A percentile compares a stretch with the other conserved stretches of the same genome.
These are phyloP conservation scores for Clarireedia sp. DNA, from an alignment of 2,329 filamentous ascomycete species.

Conservation along the genomic window DNA sequence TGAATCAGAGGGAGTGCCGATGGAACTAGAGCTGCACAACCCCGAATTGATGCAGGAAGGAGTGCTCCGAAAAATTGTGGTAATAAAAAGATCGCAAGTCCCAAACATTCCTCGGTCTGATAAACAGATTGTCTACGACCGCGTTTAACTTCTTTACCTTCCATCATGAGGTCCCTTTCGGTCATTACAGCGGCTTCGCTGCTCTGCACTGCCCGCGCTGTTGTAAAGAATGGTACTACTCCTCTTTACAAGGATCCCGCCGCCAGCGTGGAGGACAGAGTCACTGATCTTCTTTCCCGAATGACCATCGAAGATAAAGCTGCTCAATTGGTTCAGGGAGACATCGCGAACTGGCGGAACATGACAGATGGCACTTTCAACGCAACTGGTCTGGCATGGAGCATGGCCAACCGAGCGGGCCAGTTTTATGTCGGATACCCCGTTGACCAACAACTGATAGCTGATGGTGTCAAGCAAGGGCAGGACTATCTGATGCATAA, in stretches of 20 bases:
- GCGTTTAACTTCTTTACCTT: not conserved
- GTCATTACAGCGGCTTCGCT: not conserved
- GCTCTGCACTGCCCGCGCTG: not conserved
- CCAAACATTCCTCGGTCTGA: not conserved
- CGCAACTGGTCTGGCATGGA: conserved; percentile 55
- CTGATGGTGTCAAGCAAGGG: conserved; percentile 52
- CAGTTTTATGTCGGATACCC: conserved; percentile 66
- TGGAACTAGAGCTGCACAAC: not conserved
- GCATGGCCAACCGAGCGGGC: conserved; percentile 44
- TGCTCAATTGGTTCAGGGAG: conserved; percentile 60
- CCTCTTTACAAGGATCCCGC: conserved; percentile 56
- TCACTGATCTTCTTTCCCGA: conserved; percentile 58
- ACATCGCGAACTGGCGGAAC: conserved; percentile 68
- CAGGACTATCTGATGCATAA: conserved; percentile 63
- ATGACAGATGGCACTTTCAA: conserved; percentile 60
- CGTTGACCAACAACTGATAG: conserved; percentile 54
- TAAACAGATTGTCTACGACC: not conserved
- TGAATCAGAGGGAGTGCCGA: not conserved
- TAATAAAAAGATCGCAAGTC: not conserved
- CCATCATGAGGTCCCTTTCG: conserved; percentile 5
- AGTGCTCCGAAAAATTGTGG: conserved; percentile 3
- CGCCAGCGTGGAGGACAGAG: conserved; percentile 54
- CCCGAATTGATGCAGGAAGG: not conserved
- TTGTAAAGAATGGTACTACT: conserved; percentile 10
- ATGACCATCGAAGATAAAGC: conserved; percentile 73